Base-by-base conservation (phyloP, 2,329 filamentous ascomycete species). In the Ciborinia camelliae region DNA sequence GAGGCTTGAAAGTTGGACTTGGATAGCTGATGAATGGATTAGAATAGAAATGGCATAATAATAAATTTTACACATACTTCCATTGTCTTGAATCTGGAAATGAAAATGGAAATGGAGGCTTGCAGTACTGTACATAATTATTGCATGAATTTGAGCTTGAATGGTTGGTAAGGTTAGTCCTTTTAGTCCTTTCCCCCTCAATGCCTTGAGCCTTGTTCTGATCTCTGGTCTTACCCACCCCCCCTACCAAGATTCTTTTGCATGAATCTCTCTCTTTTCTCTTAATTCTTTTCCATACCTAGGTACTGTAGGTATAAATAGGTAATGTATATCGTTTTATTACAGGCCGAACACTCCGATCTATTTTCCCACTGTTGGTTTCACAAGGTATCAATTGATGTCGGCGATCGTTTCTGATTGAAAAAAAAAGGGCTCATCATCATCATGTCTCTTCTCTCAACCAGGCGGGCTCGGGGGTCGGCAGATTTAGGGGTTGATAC, bases 121-220 rank as follows among this genome's bases (percentile, higher is more conserved):
- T 53, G n/a, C 50, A 52, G 48, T 32, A 28, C 18, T 30, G 26
- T 26, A 6, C 28, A 5, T 26, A n/a, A 26, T 39, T 20, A 28
- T 41, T 55, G 52, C 52, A 55, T 41, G 26, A 39, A 55, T 55
- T 55, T 55, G 52, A 55, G 28, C 35, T 14, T 18, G 32, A 20
- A 54, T 6, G 32, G n/a, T n/a, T n/a, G n/a, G n/a, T n/a, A n/a
- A n/a, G n/a, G n/a, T n/a, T n/a, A n/a, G n/a, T n/a, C n/a, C n/a
- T n/a, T n/a, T n/a, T n/a, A 51, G n/a, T 2, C 20, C 9, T 30
- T 26, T 54, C 37, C 35, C 35, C n/a, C 35, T 55, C 52, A 41
- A 55, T 55, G 52, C 35, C 8, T 1, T 37, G 7, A 37, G 35
- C 52, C 52, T 41, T 55, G 52, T 15, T 26, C 8, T 39, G 23